Evolutionary conservation across 2,329 filamentous ascomycete genomes (phyloP), one percentile per base, ranked within the genome.

Genomic region (Sporothrix brasiliensis): DNA sequence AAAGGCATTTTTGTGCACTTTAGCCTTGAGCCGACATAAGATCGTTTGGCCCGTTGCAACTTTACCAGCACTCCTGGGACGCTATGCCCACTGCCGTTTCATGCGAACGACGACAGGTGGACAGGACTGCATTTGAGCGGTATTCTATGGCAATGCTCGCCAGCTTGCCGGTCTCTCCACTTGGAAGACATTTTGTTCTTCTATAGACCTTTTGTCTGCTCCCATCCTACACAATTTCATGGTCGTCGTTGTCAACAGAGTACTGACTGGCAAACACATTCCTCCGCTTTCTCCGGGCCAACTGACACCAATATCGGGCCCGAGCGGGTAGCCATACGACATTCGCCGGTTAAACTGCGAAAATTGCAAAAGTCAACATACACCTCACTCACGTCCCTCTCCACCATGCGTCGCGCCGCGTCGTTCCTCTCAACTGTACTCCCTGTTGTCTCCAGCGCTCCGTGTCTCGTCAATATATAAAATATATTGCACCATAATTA

Each of bases 261-360:
- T 27, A 66, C 47, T 41, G 60, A 49, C 24, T 24, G 21, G 24
- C 41, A 19, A 41, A 24, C 47, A 24, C 39, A n/a, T 7, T 13
- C 19, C 19, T 67, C 65, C 49, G 50, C 49, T 41, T 54, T 44
- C 65, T 54, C 65, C 65, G 65, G 65, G 34, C 34, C 49, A 67
- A 67, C 63, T 50, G 65, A 54, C 50, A 67, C n/a, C 65, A 67
- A 67, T 67, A 67, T 67, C 65, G 65, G 65, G 65, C 49, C 65
- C 65, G 65, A 67, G 39, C 49, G 34, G 30, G 19, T 30, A 54
- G 49, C 49, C 65, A 67, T 53, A 67, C 65, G 65, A 67, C 41
- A 19, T 44, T 27, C 50, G 44, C 27, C 65, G 50, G 65, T 52
- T 67, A 67, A 67, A 67, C 47, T 52, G 63, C 63, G 39, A 34